Evolutionary conservation across 2,329 filamentous ascomycete genomes (phyloP), one percentile per base, ranked within the genome.

Genomic region (Thielaviopsis cerberus): DNA sequence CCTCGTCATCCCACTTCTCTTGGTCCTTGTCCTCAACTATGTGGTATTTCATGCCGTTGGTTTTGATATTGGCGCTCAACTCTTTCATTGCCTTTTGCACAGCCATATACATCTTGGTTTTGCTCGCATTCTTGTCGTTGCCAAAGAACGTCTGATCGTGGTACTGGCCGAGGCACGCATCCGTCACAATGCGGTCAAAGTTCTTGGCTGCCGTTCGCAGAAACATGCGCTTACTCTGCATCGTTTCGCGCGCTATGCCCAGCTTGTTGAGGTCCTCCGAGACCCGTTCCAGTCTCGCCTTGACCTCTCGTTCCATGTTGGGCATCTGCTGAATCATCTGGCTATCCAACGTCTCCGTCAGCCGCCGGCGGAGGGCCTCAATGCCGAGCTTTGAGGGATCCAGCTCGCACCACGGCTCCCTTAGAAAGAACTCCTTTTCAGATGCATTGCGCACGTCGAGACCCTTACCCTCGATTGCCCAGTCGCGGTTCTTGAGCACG

Each of bases 381-480:
- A 45, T 45, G 8, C 37, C 37, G 15, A n/a, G 37, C 37, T 17
- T n/a, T 4, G 15, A n/a, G 2, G 37, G 17, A 8, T 45, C 37
- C 37, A 45, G 37, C 4, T 4, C 2, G 64, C 60, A 65, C 61
- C 68, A 73, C 10, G 67, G 65, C 10, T 68, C 64, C 41, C 70
- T 72, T 13, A 64, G 65, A 55, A 76, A 65, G 15, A 70, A 70
- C 55, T 72, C 68, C 67, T 70, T 70, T 22, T 74, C 73, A 0
- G 71, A 63, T 13, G 65, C 62, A 7, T 72, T 64, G 4, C 62
- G 58, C 2, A 70, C 27, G 65, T 64, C 4, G 69, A 63, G 6
- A 68, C 63, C 11, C 3, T n/a, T 20, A 4, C 67, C 57, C 4
- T 71, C 58, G 34, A 69, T 70, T 0, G 59, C 62, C 0, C 63